Percentiles rank a stretch among this genome's conserved stretches.
phyloP scores from a whole-genome alignment of 139 green algal species.

The Coelastrella sp. region DNA sequence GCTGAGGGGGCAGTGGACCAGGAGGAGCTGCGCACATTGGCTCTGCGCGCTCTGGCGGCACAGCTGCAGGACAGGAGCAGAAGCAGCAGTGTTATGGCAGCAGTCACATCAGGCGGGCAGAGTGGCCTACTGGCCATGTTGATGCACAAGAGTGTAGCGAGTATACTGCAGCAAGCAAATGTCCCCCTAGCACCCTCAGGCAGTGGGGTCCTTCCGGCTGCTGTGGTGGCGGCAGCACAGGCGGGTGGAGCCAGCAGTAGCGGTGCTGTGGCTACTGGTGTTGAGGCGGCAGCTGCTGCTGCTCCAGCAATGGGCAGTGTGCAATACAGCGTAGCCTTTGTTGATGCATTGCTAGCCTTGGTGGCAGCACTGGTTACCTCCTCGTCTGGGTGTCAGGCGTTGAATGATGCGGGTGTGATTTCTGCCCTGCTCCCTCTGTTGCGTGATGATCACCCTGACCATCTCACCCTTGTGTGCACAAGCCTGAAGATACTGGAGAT shows the following conservation, averaged over 20 bases:
- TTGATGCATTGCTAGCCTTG: conserved; percentile 89
- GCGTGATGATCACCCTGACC: conserved; percentile 60
- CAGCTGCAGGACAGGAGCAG: conserved; percentile 81
- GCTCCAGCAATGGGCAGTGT: neutral
- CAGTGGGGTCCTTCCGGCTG: conserved; percentile 23
- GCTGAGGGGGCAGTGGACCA: conserved; percentile 64
- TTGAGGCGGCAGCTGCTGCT: conserved; percentile 13
- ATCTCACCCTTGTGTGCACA: conserved; percentile 78
- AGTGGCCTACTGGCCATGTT: conserved; percentile 83
- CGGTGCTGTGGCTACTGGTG: neutral
- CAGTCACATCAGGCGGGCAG: conserved; percentile 78
- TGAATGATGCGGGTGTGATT: conserved; percentile 89
- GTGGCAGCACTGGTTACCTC: conserved; percentile 78
- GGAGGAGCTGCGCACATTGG: conserved; percentile 78
- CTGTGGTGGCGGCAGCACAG: neutral
- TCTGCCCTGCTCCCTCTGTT: conserved; percentile 89
- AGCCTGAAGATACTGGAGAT: conserved; percentile 87
- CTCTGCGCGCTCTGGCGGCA: conserved; percentile 76
- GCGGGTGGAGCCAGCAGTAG: neutral
- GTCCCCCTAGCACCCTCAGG: conserved; percentile 30
- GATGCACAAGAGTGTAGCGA: conserved; percentile 71
- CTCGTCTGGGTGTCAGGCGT: conserved; percentile 74
- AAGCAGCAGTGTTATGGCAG: conserved; percentile 73
- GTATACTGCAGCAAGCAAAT: conserved; percentile 41
- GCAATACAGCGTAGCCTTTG: conserved; percentile 64